These are phyloP conservation scores for Chaetomium globosum DNA, from an alignment of 2,329 filamentous ascomycete genomes.

Conservation along the genomic window DNA sequence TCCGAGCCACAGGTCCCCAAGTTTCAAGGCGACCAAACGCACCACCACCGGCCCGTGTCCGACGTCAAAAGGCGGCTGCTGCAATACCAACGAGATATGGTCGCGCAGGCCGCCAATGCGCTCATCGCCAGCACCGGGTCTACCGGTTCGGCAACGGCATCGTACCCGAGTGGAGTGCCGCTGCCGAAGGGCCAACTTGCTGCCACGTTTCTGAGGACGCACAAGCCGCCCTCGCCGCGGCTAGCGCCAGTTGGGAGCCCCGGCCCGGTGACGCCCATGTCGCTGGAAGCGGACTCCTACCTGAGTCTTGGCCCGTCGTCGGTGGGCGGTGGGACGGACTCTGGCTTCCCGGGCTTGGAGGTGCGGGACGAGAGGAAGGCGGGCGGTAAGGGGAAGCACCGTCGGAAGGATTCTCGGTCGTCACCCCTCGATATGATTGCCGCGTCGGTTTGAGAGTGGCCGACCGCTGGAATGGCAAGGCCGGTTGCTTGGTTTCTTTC, in stretches of 20 bases:
- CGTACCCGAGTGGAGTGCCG: background rate
- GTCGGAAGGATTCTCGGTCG: slow-evolving; percentile 1
- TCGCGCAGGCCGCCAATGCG: slow-evolving; percentile 53
- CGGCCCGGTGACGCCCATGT: slow-evolving; percentile 64
- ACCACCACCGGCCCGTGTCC: slow-evolving; percentile 46
- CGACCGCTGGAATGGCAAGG: background rate
- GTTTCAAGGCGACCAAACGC: slow-evolving; percentile 34
- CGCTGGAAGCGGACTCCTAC: slow-evolving; percentile 52
- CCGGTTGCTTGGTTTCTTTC: background rate
- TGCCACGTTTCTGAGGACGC: slow-evolving; percentile 37
- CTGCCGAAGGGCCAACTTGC: slow-evolving; percentile 26
- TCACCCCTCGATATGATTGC: slow-evolving; percentile 8
- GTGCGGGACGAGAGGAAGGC: slow-evolving; percentile 35
- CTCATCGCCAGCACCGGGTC: slow-evolving; percentile 29
- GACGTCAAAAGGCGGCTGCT: slow-evolving; percentile 57
- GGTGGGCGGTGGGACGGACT: background rate
- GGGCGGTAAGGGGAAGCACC: slow-evolving; percentile 40
- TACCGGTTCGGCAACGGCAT: background rate
- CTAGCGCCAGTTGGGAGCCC: slow-evolving; percentile 60
- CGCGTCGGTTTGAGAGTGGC: slow-evolving; percentile 16
- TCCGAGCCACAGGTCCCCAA: slow-evolving; percentile 45
- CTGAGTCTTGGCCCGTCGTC: slow-evolving; percentile 37
- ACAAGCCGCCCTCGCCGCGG: slow-evolving; percentile 54
- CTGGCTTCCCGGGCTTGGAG: slow-evolving; percentile 33
- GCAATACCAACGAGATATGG: slow-evolving; percentile 65